A percentile compares a stretch with the other conserved stretches of the same genome.
phyloP scores from a whole-genome alignment of 257 asterid genomes.

The Petunia secreta region DNA sequence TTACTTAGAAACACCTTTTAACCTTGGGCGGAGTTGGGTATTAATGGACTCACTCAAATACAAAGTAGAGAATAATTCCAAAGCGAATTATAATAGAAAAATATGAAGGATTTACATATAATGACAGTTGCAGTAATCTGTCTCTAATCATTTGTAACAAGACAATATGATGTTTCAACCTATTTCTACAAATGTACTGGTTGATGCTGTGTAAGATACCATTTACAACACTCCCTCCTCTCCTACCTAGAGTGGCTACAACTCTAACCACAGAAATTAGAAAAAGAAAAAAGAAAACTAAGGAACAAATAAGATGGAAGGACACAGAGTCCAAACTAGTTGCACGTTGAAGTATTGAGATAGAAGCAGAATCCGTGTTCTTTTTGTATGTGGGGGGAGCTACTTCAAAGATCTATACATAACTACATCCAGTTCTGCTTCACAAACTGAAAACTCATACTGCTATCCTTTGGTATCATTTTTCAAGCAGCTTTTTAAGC shows the following conservation, averaged over 20 bases:
- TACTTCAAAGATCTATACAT: constrained; percentile 4
- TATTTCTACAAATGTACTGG: neutral
- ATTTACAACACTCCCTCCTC: neutral
- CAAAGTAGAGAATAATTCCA: neutral
- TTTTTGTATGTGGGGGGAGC: neutral
- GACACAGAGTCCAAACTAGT: neutral
- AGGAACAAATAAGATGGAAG: neutral
- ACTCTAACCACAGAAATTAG: neutral
- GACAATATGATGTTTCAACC: constrained; percentile 1
- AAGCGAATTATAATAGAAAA: neutral
- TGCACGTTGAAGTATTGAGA: neutral
- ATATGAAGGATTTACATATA: neutral
- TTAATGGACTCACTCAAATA: neutral
- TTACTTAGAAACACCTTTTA: too few species aligned
- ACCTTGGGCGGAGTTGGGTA: neutral
- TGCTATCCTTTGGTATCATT: neutral
- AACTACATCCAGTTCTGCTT: constrained; percentile 1
- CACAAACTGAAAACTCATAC: constrained; percentile 14
- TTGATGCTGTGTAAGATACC: constrained; percentile 13
- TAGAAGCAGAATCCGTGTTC: constrained; percentile 2
- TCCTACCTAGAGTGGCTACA: neutral
- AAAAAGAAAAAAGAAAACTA: neutral
- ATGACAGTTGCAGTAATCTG: neutral
- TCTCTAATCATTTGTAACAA: constrained; percentile 1
- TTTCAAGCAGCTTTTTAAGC: constrained; percentile 46